Evolutionary conservation across 2,329 filamentous ascomycete genomes (phyloP).

Genomic region (Colletotrichum ledebouriae): DNA sequence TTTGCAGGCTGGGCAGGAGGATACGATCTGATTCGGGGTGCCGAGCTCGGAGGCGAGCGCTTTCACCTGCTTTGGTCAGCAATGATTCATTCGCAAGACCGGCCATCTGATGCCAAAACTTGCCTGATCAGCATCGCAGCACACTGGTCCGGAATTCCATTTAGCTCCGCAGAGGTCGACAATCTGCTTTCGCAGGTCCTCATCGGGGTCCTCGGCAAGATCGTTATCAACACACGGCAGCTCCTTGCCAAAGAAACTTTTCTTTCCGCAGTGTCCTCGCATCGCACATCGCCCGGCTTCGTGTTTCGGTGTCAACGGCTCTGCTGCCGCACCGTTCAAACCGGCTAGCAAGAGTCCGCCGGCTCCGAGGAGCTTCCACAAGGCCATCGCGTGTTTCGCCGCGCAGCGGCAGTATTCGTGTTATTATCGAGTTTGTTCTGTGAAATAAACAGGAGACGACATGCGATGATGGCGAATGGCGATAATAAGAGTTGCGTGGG

Average conservation of each 20-base stretch:
- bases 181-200: slow-evolving; percentile 80
- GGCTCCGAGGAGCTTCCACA: slow-evolving; percentile 49
- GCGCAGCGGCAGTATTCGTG: slow-evolving; percentile 34
- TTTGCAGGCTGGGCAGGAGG: slow-evolving; percentile 95
- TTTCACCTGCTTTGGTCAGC: slow-evolving; percentile 71
- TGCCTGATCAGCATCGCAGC: slow-evolving; percentile 86
- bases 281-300: slow-evolving; percentile 92
- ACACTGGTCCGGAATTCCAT: slow-evolving; percentile 87
- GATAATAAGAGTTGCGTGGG: not conserved
- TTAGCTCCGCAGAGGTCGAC: slow-evolving; percentile 88
- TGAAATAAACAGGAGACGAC: not conserved
- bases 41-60: slow-evolving; percentile 86
- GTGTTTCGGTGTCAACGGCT: slow-evolving; percentile 71
- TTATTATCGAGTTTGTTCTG: not conserved
- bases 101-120: slow-evolving; percentile 41
- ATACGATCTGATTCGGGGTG: slow-evolving; percentile 88
- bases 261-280: slow-evolving; percentile 90
- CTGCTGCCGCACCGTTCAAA: slow-evolving; percentile 44
- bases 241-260: slow-evolving; percentile 89
- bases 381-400: slow-evolving; percentile 35
- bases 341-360: slow-evolving; percentile 48
- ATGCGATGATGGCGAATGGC: not conserved
- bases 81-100: not conserved
- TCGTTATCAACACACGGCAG: slow-evolving; percentile 95
- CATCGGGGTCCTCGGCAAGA: slow-evolving; percentile 79